Percentiles rank a stretch among this genome's conserved stretches.
These are phyloP conservation scores for Cudoniella acicularis DNA, from an alignment of 495 filamentous ascomycete species.

Conservation along the genomic window DNA sequence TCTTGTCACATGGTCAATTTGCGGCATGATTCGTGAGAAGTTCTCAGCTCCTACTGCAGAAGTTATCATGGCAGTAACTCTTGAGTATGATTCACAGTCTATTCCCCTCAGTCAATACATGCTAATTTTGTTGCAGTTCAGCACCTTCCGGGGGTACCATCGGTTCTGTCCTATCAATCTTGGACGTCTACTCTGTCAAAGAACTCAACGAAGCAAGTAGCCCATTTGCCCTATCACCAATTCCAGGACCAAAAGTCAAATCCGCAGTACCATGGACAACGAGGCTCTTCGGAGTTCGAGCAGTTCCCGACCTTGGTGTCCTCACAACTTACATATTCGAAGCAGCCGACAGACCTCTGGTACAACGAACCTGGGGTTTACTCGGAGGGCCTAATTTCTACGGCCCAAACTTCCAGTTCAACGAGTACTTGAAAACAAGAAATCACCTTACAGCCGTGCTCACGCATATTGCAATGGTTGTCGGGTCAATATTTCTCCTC, in stretches of 20 bases:
- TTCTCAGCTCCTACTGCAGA: constrained; percentile 51
- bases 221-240: constrained; percentile 66
- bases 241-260: constrained; percentile 37
- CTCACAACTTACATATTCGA: constrained; percentile 58
- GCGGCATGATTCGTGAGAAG: constrained; percentile 58
- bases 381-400: constrained; percentile 59
- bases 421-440: constrained; percentile 60
- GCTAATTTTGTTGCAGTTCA: constrained; percentile 31
- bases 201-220: constrained; percentile 51
- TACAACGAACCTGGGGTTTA: constrained; percentile 76
- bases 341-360: constrained; percentile 59
- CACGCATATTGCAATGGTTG: constrained; percentile 52
- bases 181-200: constrained; percentile 56
- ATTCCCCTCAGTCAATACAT: background rate
- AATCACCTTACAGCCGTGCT: constrained; percentile 54
- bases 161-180: constrained; percentile 56
- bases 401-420: constrained; percentile 69
- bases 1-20: constrained; percentile 68
- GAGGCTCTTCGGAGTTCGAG: constrained; percentile 57
- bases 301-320: constrained; percentile 62
- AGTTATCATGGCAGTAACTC: constrained; percentile 53
- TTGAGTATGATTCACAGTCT: constrained; percentile 42
- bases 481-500: constrained; percentile 49
- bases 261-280: constrained; percentile 29
- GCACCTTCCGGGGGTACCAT: constrained; percentile 74